A percentile compares a stretch with the other conserved stretches of the same genome.
Conservation (phyloP, 2,329 filamentous ascomycete species). For the Fusarium chlamydosporum region DNA sequence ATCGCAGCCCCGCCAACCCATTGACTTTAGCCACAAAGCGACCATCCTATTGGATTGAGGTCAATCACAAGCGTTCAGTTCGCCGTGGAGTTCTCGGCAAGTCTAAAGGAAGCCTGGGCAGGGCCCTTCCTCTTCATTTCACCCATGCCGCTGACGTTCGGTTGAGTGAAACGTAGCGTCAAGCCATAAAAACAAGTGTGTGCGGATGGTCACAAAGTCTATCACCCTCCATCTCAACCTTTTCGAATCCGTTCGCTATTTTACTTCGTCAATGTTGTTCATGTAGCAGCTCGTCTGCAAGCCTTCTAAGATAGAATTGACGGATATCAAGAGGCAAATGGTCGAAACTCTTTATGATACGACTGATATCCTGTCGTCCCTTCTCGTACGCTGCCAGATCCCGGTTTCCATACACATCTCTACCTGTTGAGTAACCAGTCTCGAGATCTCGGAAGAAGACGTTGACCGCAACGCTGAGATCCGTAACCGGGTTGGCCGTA, state of each 20-base stretch:
- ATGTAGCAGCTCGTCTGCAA: conserved; percentile 75
- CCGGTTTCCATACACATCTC: conserved; percentile 89
- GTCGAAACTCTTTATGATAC: conserved; percentile 74
- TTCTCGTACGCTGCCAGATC: conserved; percentile 89
- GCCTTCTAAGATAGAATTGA: conserved; percentile 80
- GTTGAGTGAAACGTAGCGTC: conserved; percentile 9
- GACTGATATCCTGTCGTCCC: conserved; percentile 78
- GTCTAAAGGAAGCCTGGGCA: conserved; percentile 6
- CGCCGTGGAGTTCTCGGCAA: conserved; percentile 4
- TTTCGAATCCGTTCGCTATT: conserved; percentile 5
- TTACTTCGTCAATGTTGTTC: conserved; percentile 29
- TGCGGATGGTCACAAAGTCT: conserved; percentile 3
- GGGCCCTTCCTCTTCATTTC: conserved; percentile 1
- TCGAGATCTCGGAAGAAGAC: conserved; percentile 85
- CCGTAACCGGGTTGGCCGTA: conserved; percentile 72
- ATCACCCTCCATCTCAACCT: neutral
- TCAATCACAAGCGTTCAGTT: conserved; percentile 1
- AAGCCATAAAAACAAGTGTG: conserved; percentile 2
- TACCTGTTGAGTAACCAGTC: conserved; percentile 77
- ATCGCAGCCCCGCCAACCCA: conserved; percentile 11
- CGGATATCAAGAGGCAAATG: conserved; percentile 75
- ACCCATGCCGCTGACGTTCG: conserved; percentile 6
- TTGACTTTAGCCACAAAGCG: conserved; percentile 19
- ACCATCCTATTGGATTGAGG: conserved; percentile 6
- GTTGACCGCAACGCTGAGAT: conserved; percentile 84